These are phyloP conservation scores for Rhamnella rubrinervis DNA, from an alignment of 331 rosid species.

Conservation along the genomic window DNA sequence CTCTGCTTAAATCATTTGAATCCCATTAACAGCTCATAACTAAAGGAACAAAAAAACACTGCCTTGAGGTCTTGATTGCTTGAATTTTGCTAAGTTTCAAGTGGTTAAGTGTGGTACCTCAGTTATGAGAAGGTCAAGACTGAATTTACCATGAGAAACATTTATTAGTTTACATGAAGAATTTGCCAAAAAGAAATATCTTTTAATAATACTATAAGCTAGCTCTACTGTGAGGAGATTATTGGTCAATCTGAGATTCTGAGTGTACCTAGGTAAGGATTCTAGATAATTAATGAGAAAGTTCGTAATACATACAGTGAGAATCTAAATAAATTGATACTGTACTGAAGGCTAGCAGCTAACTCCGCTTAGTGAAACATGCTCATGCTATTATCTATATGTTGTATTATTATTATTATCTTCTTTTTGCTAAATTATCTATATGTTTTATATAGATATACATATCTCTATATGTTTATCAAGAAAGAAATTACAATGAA, in stretches of 20 bases:
- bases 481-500: constrained; percentile 11
- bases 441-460: no score
- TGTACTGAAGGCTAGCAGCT: neutral
- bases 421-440: neutral
- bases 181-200: neutral
- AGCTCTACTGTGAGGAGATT: neutral
- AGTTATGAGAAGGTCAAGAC: no score
- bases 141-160: no score
- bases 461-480: no score
- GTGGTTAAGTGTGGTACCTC: neutral
- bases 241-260: neutral
- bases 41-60: neutral
- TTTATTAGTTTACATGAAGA: no score
- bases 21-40: neutral
- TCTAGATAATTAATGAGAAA: neutral
- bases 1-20: constrained; percentile 11
- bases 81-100: neutral
- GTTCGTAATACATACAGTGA: neutral
- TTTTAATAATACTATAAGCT: neutral
- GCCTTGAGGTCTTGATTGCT: neutral
- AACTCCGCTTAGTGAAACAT: neutral
- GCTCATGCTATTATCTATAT: neutral
- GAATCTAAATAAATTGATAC: neutral
- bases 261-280: neutral
- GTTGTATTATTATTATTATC: neutral